phyloP scores from a whole-genome alignment of 805 yeast species.

The Candida tibetensis region DNA sequence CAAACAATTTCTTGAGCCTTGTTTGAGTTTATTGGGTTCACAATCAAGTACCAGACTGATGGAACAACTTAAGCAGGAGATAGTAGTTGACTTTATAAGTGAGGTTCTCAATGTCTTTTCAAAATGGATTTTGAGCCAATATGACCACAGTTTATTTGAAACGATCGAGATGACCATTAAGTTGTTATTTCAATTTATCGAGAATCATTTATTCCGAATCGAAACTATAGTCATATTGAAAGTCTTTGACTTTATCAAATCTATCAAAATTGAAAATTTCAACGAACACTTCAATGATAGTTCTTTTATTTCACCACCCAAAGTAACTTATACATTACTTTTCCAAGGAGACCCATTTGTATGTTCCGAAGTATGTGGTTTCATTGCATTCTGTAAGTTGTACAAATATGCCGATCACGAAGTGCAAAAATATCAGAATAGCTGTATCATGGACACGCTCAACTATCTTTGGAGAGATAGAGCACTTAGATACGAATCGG shows the following conservation, averaged over 20 bases:
- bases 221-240: constrained; percentile 7
- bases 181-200: constrained; percentile 1
- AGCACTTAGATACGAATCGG: constrained; percentile 39
- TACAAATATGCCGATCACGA: constrained; percentile 23
- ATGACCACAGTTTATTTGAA: constrained; percentile 8
- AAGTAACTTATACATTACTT: constrained; percentile 35
- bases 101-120: constrained; percentile 5
- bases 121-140: constrained; percentile 9
- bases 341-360: constrained; percentile 44
- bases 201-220: not conserved
- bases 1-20: constrained; percentile 4
- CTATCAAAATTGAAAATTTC: constrained; percentile 8
- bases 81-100: constrained; percentile 4
- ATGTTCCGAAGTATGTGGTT: constrained; percentile 46
- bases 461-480: constrained; percentile 57
- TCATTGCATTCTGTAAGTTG: constrained; percentile 41
- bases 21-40: not conserved
- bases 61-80: not conserved
- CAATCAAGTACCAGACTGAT: not conserved
- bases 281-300: constrained; percentile 9
- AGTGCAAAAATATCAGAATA: constrained; percentile 40
- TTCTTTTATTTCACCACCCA: constrained; percentile 37
- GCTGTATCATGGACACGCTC: constrained; percentile 54
- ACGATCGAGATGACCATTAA: constrained; percentile 9
- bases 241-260: constrained; percentile 15